Evolutionary conservation across 1,139 yeast genomes (phyloP).

Genomic region (Taphrina sp.): DNA sequence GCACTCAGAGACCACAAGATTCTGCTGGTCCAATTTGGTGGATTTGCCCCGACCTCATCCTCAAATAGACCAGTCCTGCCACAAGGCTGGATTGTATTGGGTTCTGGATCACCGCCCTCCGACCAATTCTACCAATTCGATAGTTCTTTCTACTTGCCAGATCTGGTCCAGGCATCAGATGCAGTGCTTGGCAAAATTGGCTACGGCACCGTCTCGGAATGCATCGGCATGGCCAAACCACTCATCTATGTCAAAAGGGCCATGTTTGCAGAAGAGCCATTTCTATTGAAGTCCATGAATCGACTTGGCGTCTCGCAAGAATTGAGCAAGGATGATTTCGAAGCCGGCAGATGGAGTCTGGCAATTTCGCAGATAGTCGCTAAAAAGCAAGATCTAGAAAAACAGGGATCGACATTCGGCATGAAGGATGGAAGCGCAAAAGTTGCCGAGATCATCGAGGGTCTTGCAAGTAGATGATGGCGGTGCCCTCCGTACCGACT

Average conservation of each 20-base stretch:
- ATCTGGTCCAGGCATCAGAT: slow-evolving; percentile 7
- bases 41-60: neutral
- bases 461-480: neutral
- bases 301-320: slow-evolving; percentile 6
- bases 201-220: slow-evolving; percentile 24
- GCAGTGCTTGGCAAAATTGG: slow-evolving; percentile 30
- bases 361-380: neutral
- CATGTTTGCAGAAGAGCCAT: slow-evolving; percentile 27
- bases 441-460: slow-evolving; percentile 2
- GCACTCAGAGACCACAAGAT: neutral
- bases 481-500: no score
- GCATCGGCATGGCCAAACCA: slow-evolving; percentile 23
- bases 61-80: slow-evolving; percentile 5
- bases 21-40: slow-evolving; percentile 22
- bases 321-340: neutral
- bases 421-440: slow-evolving; percentile 1
- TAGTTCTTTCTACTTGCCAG: slow-evolving; percentile 12
- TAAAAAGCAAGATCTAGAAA: no score
- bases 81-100: slow-evolving; percentile 13
- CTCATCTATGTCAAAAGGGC: slow-evolving; percentile 17
- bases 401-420: neutral
- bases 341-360: slow-evolving; percentile 8
- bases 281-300: slow-evolving; percentile 1
- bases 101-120: neutral
- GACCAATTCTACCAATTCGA: slow-evolving; percentile 4